A percentile compares a stretch with the other conserved stretches of the same genome.
Conservation (phyloP, 1,284 basidiomycete species). For the Rugosomyces carneus region DNA sequence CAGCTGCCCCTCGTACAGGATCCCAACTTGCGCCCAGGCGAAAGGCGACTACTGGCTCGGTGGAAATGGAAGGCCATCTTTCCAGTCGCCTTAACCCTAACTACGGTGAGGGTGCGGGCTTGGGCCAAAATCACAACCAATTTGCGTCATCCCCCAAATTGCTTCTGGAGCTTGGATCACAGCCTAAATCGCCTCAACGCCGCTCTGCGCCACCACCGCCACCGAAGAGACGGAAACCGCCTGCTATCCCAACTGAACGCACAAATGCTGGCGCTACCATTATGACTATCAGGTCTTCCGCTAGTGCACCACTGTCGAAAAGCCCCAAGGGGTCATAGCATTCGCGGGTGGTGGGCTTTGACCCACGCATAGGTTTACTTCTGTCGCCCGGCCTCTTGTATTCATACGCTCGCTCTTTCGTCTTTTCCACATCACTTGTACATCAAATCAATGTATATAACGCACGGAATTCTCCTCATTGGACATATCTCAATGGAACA, state of each 20-base stretch:
- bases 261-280: constrained; percentile 44
- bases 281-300: constrained; percentile 41
- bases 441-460: too few species aligned
- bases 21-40: constrained; percentile 19
- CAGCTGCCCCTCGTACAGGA: constrained; percentile 18
- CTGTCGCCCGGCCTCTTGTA: too few species aligned
- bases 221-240: constrained; percentile 59
- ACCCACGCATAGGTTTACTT: too few species aligned
- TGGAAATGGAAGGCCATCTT: constrained; percentile 10
- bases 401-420: too few species aligned
- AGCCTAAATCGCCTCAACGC: constrained; percentile 19
- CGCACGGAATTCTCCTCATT: too few species aligned
- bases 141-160: constrained; percentile 5
- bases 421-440: too few species aligned
- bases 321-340: too few species aligned
- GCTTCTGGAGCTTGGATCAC: not conserved
- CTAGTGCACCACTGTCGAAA: too few species aligned
- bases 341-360: too few species aligned
- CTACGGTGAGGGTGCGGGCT: constrained; percentile 16
- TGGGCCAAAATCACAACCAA: constrained; percentile 18
- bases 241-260: constrained; percentile 48
- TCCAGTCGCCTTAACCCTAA: constrained; percentile 17
- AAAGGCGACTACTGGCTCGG: constrained; percentile 17
- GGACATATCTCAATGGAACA: too few species aligned
- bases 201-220: constrained; percentile 45